A percentile compares a stretch with the other conserved stretches of the same genome.
phyloP scores from a whole-genome alignment of 805 yeast species.

The Myxozyma geophila region DNA sequence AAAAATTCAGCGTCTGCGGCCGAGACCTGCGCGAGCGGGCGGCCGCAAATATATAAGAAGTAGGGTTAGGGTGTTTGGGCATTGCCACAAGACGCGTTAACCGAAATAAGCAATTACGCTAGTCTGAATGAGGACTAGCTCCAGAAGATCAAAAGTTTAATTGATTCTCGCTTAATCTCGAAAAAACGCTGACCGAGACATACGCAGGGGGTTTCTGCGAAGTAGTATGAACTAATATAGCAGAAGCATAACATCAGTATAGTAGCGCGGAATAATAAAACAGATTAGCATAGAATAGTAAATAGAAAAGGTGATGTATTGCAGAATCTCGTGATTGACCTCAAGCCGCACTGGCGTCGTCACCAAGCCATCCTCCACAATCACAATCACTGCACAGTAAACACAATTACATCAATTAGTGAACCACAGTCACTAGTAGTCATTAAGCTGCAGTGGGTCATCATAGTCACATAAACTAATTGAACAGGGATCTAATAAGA shows the following conservation, averaged over 20 bases:
- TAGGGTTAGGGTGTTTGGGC: conserved; percentile 21
- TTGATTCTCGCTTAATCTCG: background rate
- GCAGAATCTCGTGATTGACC: background rate
- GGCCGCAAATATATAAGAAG: conserved; percentile 12
- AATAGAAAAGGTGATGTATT: too few species aligned
- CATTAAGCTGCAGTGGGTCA: background rate
- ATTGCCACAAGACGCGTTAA: conserved; percentile 2
- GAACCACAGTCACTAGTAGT: too few species aligned
- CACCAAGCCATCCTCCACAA: background rate
- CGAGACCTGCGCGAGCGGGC: conserved; percentile 16
- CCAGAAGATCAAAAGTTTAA: background rate
- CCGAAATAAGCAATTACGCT: conserved; percentile 1
- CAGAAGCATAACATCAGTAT: too few species aligned
- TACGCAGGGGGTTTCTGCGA: too few species aligned
- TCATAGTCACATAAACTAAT: too few species aligned
- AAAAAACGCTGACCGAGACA: background rate
- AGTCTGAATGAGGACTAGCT: background rate
- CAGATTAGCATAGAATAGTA: too few species aligned
- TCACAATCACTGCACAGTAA: background rate
- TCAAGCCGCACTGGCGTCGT: conserved; percentile 6
- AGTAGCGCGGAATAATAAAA: too few species aligned
- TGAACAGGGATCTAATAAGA: too few species aligned
- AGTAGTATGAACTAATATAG: too few species aligned
- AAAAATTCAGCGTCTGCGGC: background rate
- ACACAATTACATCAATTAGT: too few species aligned